These are phyloP conservation scores for Claviceps africana DNA, from an alignment of 2,329 filamentous ascomycete species.

Conservation along the genomic window DNA sequence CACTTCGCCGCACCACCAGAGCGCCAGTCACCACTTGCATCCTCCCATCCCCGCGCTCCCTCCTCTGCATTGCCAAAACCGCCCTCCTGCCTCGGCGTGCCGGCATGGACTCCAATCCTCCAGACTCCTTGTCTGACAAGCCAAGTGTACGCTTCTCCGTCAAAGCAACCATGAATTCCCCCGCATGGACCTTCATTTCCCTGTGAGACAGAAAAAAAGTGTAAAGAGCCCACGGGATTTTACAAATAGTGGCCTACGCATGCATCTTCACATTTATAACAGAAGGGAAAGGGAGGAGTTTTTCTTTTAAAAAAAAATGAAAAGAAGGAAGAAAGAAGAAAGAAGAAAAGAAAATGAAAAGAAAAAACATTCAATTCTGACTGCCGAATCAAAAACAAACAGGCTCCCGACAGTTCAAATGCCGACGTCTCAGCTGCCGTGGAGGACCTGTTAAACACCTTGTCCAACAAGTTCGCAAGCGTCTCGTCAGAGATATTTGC, in stretches of 20 bases:
- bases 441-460: slow-evolving; percentile 71
- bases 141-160: not conserved
- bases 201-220: no score
- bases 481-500: slow-evolving; percentile 78
- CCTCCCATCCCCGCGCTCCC: not conserved
- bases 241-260: no score
- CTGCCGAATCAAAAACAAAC: not conserved
- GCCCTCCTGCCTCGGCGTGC: no score
- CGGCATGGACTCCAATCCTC: not conserved
- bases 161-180: not conserved
- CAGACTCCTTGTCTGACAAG: not conserved
- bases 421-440: slow-evolving; percentile 64
- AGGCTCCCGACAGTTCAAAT: slow-evolving; percentile 29
- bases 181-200: no score
- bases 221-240: no score
- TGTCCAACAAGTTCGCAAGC: slow-evolving; percentile 73
- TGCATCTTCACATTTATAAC: no score
- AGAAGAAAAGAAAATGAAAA: no score
- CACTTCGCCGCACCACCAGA: no score
- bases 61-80: not conserved
- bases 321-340: no score
- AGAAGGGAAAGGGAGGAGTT: no score
- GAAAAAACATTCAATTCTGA: not conserved
- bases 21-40: no score
- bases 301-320: no score